These are phyloP conservation scores for Pestalotiopsis sp. DNA, from an alignment of 2,329 filamentous ascomycete species.

Conservation along the genomic window DNA sequence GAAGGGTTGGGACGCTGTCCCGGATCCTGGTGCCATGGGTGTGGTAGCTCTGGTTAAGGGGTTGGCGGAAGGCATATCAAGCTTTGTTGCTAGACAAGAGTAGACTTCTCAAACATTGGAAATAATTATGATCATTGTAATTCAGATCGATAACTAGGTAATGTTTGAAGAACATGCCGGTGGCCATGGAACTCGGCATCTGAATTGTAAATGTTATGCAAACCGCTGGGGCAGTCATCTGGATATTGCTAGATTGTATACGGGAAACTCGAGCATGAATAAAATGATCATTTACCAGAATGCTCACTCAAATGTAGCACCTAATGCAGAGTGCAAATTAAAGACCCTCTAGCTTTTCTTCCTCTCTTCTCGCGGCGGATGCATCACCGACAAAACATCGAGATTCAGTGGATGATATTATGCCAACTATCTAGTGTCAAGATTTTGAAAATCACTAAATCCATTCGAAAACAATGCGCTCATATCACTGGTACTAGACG, in stretches of 20 bases:
- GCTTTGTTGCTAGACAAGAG: neutral
- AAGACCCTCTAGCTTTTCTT: neutral
- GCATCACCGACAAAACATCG: neutral
- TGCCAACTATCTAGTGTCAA: neutral
- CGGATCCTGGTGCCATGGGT: neutral
- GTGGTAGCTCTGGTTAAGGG: neutral
- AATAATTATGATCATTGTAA: too few species aligned
- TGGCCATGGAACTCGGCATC: neutral
- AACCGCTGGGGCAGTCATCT: neutral
- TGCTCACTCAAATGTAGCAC: neutral
- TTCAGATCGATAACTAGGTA: too few species aligned
- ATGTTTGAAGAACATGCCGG: too few species aligned
- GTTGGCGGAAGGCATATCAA: neutral
- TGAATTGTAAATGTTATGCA: neutral
- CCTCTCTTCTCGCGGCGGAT: neutral
- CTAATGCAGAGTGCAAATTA: neutral
- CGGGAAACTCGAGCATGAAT: neutral
- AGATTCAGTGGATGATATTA: neutral
- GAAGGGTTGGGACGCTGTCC: neutral
- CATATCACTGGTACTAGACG: neutral
- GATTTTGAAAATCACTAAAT: neutral
- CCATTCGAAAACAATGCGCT: neutral
- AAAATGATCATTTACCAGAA: neutral
- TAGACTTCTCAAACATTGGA: neutral
- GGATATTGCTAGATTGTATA: neutral